Percentiles rank a stretch among this genome's conserved stretches.
These are phyloP conservation scores for Quercus cerris DNA, from an alignment of 306 rosid species.

Conservation along the genomic window DNA sequence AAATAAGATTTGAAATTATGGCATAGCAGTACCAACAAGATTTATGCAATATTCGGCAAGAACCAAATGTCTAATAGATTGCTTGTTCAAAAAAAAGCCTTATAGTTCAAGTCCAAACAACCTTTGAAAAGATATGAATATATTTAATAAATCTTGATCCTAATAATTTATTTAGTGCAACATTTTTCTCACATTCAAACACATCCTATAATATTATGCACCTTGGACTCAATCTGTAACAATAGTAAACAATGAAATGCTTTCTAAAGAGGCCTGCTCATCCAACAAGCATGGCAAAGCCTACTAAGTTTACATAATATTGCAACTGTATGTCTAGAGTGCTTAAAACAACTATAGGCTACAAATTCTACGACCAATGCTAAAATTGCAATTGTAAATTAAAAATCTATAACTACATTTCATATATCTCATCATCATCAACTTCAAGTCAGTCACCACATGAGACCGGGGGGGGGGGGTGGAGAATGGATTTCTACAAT, in stretches of 20 bases:
- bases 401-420: neutral
- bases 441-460: neutral
- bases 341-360: neutral
- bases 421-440: neutral
- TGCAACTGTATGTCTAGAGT: neutral
- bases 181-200: neutral
- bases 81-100: conserved; percentile 2
- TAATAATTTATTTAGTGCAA: no score
- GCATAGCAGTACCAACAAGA: no score
- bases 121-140: neutral
- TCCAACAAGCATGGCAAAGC: neutral
- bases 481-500: neutral
- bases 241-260: neutral
- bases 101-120: neutral
- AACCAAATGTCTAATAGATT: conserved; percentile 8
- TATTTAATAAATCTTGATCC: no score
- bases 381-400: neutral
- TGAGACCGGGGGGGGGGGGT: no score
- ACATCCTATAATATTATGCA: neutral
- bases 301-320: neutral
- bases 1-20: no score
- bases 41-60: neutral
- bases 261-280: neutral
- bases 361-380: neutral
- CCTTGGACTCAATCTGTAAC: neutral